Evolutionary conservation across 768 basidiomycete genomes (phyloP), one percentile per base, ranked within the genome.

Genomic region (Leucocoprinus leucothites): DNA sequence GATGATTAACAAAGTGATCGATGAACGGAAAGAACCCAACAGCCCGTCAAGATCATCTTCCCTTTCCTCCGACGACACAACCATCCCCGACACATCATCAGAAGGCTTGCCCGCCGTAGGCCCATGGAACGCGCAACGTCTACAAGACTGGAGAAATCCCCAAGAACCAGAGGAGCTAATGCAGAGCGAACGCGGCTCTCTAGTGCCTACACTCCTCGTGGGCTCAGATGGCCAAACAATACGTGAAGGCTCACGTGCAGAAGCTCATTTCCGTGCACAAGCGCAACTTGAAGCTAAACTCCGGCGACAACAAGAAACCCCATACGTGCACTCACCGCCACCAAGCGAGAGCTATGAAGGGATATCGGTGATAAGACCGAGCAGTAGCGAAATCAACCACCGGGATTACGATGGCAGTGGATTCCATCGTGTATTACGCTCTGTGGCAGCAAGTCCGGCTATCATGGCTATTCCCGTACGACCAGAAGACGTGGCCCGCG

Each of bases 231-330:
- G 54, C 13, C 26, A 34, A 34, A 56, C 54, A 7, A 56, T 56
- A 25, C 54, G 54, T 14, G 54, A 56, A 56, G 54, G 54, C 21
- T 49, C 54, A 21, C 54, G 54, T 21, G 54, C 54, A 5, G 46
- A 56, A 43, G 47, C 46, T 1, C 40, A 42, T 9, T 49, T 49
- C 13, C 52, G 52, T 21, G 52, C 43, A 4, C 52, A 46, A n/a
- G 52, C 52, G 2, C 19, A 43, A n/a, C 22, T 35, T 35, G 44
- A 46, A 28, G 52, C 11, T n/a, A 35, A 31, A 38, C 9, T 21
- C 2, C 40, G 40, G 19, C 26, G 9, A 9, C 24, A 21, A 21
- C 25, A 9, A 19, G 11, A 7, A 28, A 11, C 9, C 36, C 44
- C 25, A 13, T 36, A 14, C 9, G 35, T 24, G n/a, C 38, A 38